These are phyloP conservation scores for Umbelopsis isabellina DNA, from an alignment of 192 early-diverging fungal species.

Conservation along the genomic window DNA sequence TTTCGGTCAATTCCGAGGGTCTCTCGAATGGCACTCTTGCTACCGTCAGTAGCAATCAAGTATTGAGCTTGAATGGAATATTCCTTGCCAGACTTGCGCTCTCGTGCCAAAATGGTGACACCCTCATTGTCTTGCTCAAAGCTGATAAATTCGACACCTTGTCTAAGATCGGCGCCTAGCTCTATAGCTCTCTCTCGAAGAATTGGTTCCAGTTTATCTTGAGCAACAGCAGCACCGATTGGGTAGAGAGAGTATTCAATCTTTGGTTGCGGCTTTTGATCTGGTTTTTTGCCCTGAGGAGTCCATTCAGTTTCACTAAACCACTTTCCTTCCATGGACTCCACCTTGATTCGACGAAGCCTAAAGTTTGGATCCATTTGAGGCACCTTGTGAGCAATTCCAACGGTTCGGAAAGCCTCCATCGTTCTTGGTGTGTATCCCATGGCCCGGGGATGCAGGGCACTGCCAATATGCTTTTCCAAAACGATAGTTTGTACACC, in stretches of 20 bases:
- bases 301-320: constrained; percentile 19
- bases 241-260: constrained; percentile 22
- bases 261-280: neutral
- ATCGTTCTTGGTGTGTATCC: constrained; percentile 31
- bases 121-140: constrained; percentile 3
- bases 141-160: neutral
- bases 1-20: constrained; percentile 34
- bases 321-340: neutral
- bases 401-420: constrained; percentile 34
- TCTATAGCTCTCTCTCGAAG: constrained; percentile 22
- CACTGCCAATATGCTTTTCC: constrained; percentile 28
- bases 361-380: constrained; percentile 1
- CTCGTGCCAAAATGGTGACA: constrained; percentile 7
- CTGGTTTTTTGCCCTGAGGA: neutral
- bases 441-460: constrained; percentile 26
- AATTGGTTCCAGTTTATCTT: constrained; percentile 28
- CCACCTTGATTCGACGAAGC: constrained; percentile 11
- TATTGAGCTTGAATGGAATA: constrained; percentile 35
- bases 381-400: constrained; percentile 20
- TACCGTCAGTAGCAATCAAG: constrained; percentile 38
- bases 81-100: constrained; percentile 25
- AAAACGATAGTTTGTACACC: constrained; percentile 33
- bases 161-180: constrained; percentile 27
- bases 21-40: constrained; percentile 34
- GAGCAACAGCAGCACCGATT: constrained; percentile 18